Conservation (phyloP, 495 filamentous ascomycete genomes). For the Usnea hakonensis region DNA sequence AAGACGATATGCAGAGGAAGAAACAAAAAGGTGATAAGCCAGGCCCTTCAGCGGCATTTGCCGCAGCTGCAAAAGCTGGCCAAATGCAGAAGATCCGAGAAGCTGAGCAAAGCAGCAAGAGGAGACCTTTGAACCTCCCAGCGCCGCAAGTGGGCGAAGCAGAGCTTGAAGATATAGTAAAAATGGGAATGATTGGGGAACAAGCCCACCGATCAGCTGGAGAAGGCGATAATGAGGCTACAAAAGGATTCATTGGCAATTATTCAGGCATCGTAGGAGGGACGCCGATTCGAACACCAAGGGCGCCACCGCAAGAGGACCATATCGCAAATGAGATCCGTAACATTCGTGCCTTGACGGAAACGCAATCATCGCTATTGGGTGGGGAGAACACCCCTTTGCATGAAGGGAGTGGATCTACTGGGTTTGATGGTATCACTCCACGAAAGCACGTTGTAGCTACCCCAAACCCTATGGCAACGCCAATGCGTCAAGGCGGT, state of each 20-base stretch:
- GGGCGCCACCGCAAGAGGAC: slow-evolving; percentile 86
- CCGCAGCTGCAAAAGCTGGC: slow-evolving; percentile 87
- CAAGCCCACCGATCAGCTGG: slow-evolving; percentile 69
- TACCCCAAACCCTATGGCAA: slow-evolving; percentile 93
- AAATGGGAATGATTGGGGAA: slow-evolving; percentile 94
- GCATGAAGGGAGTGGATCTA: slow-evolving; percentile 70
- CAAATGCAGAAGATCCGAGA: slow-evolving; percentile 95
- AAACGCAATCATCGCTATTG: slow-evolving; percentile 90
- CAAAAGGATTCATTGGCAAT: slow-evolving; percentile 75
- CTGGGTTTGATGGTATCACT: slow-evolving; percentile 79
- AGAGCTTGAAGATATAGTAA: slow-evolving; percentile 95
- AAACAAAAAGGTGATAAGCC: slow-evolving; percentile 80
- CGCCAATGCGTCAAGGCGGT: slow-evolving; percentile 67
- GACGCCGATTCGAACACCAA: slow-evolving; percentile 85
- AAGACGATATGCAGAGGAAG: slow-evolving; percentile 68
- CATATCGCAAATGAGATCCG: slow-evolving; percentile 92
- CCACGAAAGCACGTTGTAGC: slow-evolving; percentile 72
- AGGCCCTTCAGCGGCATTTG: slow-evolving; percentile 61
- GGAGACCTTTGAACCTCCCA: slow-evolving; percentile 69
- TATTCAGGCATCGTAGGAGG: slow-evolving; percentile 73
- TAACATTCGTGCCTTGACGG: slow-evolving; percentile 86
- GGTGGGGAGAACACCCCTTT: slow-evolving; percentile 92
- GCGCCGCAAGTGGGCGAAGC: slow-evolving; percentile 84
- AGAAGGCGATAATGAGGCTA: slow-evolving; percentile 76
- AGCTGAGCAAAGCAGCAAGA: slow-evolving; percentile 92